Percentiles rank a stretch among this genome's conserved stretches.
Conservation (phyloP, 2,329 filamentous ascomycete genomes). For the Colletotrichum cereale region DNA sequence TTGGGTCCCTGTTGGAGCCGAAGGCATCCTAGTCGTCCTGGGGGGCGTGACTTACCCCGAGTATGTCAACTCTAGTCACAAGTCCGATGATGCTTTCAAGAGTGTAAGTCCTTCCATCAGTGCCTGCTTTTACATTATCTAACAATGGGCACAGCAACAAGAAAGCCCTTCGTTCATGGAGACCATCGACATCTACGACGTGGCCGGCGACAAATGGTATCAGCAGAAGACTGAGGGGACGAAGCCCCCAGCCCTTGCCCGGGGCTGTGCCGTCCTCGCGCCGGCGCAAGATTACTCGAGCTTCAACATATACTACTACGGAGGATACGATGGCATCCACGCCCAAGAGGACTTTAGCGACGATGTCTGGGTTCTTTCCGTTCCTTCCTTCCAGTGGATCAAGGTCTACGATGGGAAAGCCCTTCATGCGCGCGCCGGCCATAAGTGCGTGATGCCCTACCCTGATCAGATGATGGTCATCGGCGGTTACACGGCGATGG, state of each 20-base stretch:
- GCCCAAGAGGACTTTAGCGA: slow-evolving; percentile 60
- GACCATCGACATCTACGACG: slow-evolving; percentile 82
- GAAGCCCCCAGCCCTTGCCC: slow-evolving; percentile 66
- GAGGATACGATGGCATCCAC: slow-evolving; percentile 74
- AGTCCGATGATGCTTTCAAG: slow-evolving; percentile 50
- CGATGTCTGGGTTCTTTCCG: slow-evolving; percentile 84
- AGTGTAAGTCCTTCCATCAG: slow-evolving; percentile 53
- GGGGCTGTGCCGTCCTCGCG: slow-evolving; percentile 82
- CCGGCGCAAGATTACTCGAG: slow-evolving; percentile 78
- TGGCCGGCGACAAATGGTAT: slow-evolving; percentile 76
- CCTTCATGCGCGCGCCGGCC: slow-evolving; percentile 74
- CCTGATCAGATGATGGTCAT: slow-evolving; percentile 85
- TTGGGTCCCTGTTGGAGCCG: slow-evolving; percentile 81
- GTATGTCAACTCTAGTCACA: slow-evolving; percentile 49
- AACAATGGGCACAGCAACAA: slow-evolving; percentile 57
- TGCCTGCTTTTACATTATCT: slow-evolving; percentile 40
- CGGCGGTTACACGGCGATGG: slow-evolving; percentile 69
- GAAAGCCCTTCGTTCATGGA: slow-evolving; percentile 79
- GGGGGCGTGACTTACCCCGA: slow-evolving; percentile 78
- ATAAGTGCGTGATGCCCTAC: slow-evolving; percentile 81
- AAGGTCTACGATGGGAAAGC: slow-evolving; percentile 57
- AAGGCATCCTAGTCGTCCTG: slow-evolving; percentile 82
- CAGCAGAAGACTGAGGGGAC: slow-evolving; percentile 74
- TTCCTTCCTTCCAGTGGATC: slow-evolving; percentile 87
- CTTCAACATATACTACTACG: slow-evolving; percentile 88